These are phyloP conservation scores for Eucalyptus cloeziana DNA, from an alignment of 345 rosid species.

Conservation along the genomic window DNA sequence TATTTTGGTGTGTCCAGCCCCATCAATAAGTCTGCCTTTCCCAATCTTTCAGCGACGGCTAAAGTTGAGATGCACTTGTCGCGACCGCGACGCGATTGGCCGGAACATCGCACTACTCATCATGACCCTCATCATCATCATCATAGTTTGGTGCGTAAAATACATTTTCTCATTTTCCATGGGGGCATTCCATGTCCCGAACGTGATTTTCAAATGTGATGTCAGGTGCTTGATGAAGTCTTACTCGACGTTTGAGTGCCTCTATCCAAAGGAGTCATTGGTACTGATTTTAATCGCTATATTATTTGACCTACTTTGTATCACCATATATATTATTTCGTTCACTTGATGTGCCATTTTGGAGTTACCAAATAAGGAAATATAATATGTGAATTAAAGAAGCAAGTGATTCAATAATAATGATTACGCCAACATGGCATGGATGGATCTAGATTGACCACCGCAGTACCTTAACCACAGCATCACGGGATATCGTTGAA, in stretches of 20 bases:
- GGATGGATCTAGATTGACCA: background rate
- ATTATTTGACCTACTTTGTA: accelerated
- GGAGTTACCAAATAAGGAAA: background rate
- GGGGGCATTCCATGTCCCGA: background rate
- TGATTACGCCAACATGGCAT: background rate
- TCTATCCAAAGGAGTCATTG: background rate
- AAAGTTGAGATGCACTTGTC: background rate
- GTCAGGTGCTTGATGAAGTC: accelerated
- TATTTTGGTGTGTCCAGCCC: background rate
- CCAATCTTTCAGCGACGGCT: background rate
- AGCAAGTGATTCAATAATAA: background rate
- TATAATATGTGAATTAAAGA: background rate
- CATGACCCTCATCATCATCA: too few species aligned
- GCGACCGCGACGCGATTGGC: background rate
- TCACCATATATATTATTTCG: accelerated
- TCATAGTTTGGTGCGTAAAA: too few species aligned
- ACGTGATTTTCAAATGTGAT: background rate
- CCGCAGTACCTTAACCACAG: constrained; percentile 1
- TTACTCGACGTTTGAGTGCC: background rate
- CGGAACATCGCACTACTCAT: background rate
- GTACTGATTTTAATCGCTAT: accelerated
- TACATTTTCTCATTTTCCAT: background rate
- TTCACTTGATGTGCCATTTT: accelerated
- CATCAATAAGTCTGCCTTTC: background rate
- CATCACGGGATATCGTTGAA: background rate